Evolutionary conservation across 2,329 filamentous ascomycete species (phyloP).

Genomic region (Cladosporium cucumerinum): DNA sequence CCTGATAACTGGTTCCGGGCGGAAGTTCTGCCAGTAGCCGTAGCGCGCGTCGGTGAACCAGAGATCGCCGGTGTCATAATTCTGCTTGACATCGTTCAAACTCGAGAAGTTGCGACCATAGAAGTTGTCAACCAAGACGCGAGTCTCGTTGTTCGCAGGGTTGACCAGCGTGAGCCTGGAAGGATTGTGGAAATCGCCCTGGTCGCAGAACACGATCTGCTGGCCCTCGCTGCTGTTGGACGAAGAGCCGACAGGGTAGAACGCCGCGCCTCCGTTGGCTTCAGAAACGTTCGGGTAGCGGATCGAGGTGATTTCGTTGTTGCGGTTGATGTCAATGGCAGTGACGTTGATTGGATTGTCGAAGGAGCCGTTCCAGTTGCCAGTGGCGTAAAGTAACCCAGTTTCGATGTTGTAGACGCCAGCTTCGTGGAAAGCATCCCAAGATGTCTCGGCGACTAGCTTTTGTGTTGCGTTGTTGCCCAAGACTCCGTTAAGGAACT

Average conservation of each 20-base stretch:
- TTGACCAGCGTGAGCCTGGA: conserved; percentile 31
- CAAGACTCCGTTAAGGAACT: conserved; percentile 32
- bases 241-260: conserved; percentile 32
- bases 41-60: conserved; percentile 64
- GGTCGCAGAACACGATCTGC: conserved; percentile 34
- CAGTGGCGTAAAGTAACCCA: conserved; percentile 43
- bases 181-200: conserved; percentile 28
- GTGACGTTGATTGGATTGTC: conserved; percentile 37
- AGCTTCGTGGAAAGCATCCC: conserved; percentile 41
- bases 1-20: conserved; percentile 9
- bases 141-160: conserved; percentile 26
- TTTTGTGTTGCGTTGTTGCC: conserved; percentile 31
- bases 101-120: conserved; percentile 62
- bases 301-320: conserved; percentile 28
- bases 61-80: conserved; percentile 53
- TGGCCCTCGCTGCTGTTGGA: conserved; percentile 31
- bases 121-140: conserved; percentile 55
- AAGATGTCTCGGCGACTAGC: conserved; percentile 27
- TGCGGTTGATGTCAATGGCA: conserved; percentile 30
- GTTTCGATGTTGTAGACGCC: conserved; percentile 35
- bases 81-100: conserved; percentile 55
- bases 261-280: conserved; percentile 32
- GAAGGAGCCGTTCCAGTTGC: conserved; percentile 36
- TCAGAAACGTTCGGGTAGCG: conserved; percentile 29
- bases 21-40: conserved; percentile 50